phyloP scores from a whole-genome alignment of 306 rosid genomes.

The Urtica urens region DNA sequence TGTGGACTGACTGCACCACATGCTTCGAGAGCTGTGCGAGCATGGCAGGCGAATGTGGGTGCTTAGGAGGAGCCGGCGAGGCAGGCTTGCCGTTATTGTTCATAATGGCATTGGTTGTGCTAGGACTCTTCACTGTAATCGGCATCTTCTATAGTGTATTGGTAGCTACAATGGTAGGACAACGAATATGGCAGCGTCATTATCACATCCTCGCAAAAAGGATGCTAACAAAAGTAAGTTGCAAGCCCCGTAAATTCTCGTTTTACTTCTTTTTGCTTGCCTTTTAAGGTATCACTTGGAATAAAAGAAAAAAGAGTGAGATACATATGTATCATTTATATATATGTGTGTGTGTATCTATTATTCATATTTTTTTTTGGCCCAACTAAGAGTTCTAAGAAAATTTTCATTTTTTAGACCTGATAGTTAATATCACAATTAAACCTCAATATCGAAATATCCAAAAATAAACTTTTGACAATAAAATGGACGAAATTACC shows the following conservation, averaged over 20 bases:
- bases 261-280: too few relatives aligned
- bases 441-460: too few relatives aligned
- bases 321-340: too few relatives aligned
- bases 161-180: constrained; percentile 99
- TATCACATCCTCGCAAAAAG: constrained; percentile 97
- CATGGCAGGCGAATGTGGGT: constrained; percentile 91
- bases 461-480: too few relatives aligned
- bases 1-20: constrained; percentile 98
- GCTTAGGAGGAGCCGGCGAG: constrained; percentile 98
- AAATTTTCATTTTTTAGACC: too few relatives aligned
- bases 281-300: too few relatives aligned
- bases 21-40: constrained; percentile 98
- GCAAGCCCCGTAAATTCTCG: constrained; percentile 6
- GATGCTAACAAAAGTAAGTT: constrained; percentile 85
- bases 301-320: too few relatives aligned
- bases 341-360: too few relatives aligned
- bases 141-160: constrained; percentile 96
- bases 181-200: constrained; percentile 97
- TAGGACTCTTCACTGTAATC: constrained; percentile 85
- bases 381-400: too few relatives aligned
- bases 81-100: constrained; percentile 84
- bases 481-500: too few relatives aligned
- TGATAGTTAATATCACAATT: too few relatives aligned
- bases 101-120: constrained; percentile 75
- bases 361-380: too few relatives aligned